Evolutionary conservation across 1,284 basidiomycete genomes (phyloP).

Genomic region (Puccinia novopanici): DNA sequence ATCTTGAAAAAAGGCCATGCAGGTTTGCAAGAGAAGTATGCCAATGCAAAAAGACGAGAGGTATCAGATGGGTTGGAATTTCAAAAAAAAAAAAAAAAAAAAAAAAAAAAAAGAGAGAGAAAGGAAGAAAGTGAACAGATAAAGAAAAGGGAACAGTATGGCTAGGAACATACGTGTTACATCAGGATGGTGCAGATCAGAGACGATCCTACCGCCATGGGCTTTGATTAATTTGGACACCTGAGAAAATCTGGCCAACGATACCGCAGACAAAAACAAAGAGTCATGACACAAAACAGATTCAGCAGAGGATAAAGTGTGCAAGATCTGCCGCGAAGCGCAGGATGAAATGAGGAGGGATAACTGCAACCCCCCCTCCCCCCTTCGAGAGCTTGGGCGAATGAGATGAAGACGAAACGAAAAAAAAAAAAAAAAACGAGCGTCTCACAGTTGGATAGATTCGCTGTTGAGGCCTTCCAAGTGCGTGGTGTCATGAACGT

Average conservation of each 20-base stretch:
- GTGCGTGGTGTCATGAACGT: background rate
- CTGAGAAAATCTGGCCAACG: conserved; percentile 8
- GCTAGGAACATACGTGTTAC: conserved; percentile 36
- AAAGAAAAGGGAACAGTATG: background rate
- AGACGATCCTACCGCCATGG: conserved; percentile 28
- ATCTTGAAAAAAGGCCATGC: background rate
- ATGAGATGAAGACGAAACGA: background rate
- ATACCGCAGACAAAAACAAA: background rate
- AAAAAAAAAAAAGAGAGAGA: too few relatives aligned
- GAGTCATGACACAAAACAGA: too few relatives aligned
- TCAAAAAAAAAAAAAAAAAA: too few relatives aligned
- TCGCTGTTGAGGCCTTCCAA: background rate
- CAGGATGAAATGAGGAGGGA: background rate
- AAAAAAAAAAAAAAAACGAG: background rate
- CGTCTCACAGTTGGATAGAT: conserved; percentile 18
- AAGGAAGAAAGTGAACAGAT: background rate
- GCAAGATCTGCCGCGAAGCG: background rate
- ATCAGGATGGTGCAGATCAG: background rate
- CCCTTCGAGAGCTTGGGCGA: too few relatives aligned
- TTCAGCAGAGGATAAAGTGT: background rate
- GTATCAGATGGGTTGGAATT: background rate
- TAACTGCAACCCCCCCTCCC: too few relatives aligned
- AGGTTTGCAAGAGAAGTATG: background rate
- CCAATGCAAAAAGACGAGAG: background rate
- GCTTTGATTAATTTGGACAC: background rate